phyloP scores from a whole-genome alignment of 441 rosid genomes.

The Pelargonium citronellum region DNA sequence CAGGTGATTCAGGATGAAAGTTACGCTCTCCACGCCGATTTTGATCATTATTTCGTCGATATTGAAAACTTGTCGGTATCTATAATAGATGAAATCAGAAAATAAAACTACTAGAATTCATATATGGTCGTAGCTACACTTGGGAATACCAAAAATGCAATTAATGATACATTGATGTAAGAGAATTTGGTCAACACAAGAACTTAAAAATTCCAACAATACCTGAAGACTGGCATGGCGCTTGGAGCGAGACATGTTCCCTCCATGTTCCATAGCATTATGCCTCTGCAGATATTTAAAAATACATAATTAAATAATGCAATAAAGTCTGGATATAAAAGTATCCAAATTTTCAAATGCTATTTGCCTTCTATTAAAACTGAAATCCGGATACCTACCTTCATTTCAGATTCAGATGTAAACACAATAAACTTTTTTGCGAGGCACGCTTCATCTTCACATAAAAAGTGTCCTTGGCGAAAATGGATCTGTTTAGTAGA shows the following conservation, averaged over 20 bases:
- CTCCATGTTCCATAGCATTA: constrained; percentile 33
- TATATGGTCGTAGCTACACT: neutral
- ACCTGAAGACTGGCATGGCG: constrained; percentile 38
- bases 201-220: constrained; percentile 1
- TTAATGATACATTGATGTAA: neutral
- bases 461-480: constrained; percentile 33
- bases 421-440: constrained; percentile 36
- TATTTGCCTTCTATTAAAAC: neutral
- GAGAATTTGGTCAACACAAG: neutral
- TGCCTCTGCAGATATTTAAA: constrained; percentile 27
- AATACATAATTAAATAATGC: neutral
- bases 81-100: constrained; percentile 7
- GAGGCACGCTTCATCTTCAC: constrained; percentile 36
- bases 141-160: neutral
- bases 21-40: constrained; percentile 25
- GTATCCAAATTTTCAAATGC: neutral
- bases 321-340: neutral
- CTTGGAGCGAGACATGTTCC: constrained; percentile 34
- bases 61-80: constrained; percentile 36
- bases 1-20: constrained; percentile 21
- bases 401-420: constrained; percentile 31
- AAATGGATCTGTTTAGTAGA: constrained; percentile 29
- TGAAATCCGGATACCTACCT: constrained; percentile 19
- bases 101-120: neutral
- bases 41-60: constrained; percentile 24